A percentile compares a stretch with the other conserved stretches of the same genome.
These are phyloP conservation scores for Globisporangium megalacanthum DNA, from an alignment of 352 stramenopile genomes.

Conservation along the genomic window DNA sequence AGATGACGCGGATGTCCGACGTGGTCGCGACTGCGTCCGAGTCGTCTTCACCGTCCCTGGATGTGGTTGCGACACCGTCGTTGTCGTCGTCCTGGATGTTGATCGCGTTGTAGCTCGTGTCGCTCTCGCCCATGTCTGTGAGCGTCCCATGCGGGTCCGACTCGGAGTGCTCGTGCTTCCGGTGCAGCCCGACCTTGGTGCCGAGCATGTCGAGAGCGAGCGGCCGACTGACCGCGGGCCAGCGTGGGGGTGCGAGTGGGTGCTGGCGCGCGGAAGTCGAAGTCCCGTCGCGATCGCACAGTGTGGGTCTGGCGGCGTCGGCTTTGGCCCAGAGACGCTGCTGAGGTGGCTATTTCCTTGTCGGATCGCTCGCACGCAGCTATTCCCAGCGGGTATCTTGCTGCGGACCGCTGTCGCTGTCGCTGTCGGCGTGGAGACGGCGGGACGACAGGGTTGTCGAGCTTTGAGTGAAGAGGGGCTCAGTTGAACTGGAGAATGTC, in stretches of 20 bases:
- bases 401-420: no score
- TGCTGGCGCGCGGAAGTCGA: background rate
- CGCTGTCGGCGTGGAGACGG: no score
- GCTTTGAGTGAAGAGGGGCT: no score
- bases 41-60: background rate
- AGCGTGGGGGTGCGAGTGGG: background rate
- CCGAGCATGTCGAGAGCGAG: slow-evolving; percentile 4
- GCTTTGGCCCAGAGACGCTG: no score
- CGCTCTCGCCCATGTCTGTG: slow-evolving; percentile 14
- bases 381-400: no score
- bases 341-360: no score
- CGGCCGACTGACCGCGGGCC: background rate
- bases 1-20: background rate
- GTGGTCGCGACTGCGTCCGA: background rate
- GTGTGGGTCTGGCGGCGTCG: no score
- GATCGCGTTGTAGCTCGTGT: slow-evolving; percentile 17
- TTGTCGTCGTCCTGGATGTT: slow-evolving; percentile 7
- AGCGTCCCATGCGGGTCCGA: background rate
- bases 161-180: slow-evolving; percentile 6
- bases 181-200: slow-evolving; percentile 5
- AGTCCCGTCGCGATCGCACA: background rate
- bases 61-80: background rate
- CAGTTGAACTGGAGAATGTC: no score
- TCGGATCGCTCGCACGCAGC: no score
- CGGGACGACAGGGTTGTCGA: no score